phyloP scores from a whole-genome alignment of 2,329 filamentous ascomycete genomes.

The Setomelanomma holmii region DNA sequence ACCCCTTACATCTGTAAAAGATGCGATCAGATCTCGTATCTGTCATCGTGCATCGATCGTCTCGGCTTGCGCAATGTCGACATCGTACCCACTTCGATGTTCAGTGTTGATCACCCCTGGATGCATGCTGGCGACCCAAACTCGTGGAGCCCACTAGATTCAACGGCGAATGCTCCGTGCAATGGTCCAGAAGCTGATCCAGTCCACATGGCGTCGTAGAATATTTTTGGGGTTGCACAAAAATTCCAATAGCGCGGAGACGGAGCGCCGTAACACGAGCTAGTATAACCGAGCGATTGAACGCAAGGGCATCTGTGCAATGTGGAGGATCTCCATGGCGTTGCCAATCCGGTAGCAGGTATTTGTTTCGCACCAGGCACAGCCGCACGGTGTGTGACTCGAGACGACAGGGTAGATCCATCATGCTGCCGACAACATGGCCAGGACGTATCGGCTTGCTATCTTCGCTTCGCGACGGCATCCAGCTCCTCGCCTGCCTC shows the following conservation, averaged over 20 bases:
- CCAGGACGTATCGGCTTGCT: too few species aligned
- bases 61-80: neutral
- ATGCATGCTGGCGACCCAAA: neutral
- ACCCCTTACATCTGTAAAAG: neutral
- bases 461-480: too few species aligned
- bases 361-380: neutral
- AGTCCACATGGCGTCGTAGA: neutral
- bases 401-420: neutral
- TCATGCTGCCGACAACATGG: neutral
- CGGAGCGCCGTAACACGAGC: slow-evolving; percentile 1
- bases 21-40: neutral
- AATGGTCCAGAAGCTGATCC: neutral
- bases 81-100: neutral
- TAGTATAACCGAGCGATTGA: slow-evolving; percentile 3
- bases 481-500: too few species aligned
- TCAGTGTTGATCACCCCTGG: neutral
- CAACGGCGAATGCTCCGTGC: neutral
- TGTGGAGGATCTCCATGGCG: slow-evolving; percentile 6
- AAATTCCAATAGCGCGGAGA: slow-evolving; percentile 4
- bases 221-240: neutral
- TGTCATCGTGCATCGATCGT: neutral
- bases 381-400: neutral
- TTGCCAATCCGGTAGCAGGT: neutral
- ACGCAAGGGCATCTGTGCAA: neutral
- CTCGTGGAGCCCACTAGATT: neutral